Percentiles rank a stretch among this genome's conserved stretches.
These are phyloP conservation scores for Grigorovia jiainica DNA, from an alignment of 805 yeast species.

Conservation along the genomic window DNA sequence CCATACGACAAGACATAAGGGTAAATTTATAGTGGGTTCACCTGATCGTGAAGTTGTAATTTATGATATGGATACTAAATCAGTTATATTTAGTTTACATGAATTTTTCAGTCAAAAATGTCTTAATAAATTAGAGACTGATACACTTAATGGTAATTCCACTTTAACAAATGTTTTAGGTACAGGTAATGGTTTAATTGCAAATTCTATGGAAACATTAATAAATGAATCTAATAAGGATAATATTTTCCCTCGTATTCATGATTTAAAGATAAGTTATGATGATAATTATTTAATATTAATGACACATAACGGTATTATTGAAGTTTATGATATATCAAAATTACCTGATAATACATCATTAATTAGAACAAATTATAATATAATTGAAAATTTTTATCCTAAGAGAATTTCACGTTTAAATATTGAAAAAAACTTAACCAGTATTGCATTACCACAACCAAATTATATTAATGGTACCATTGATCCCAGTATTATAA, in stretches of 20 bases:
- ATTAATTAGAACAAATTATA: conserved; percentile 1
- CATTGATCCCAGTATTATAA: not conserved
- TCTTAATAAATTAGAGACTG: not conserved
- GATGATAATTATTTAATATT: conserved; percentile 55
- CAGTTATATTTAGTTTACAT: conserved; percentile 23
- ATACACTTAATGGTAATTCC: not conserved
- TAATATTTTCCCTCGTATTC: conserved; percentile 36
- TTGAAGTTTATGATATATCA: conserved; percentile 49
- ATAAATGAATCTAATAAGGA: not conserved
- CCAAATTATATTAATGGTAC: conserved; percentile 24
- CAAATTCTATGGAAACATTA: not conserved
- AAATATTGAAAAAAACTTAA: conserved; percentile 46
- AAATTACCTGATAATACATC: conserved; percentile 17
- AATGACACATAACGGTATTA: conserved; percentile 52
- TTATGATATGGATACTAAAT: conserved; percentile 30
- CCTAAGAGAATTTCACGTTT: conserved; percentile 35
- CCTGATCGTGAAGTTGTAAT: conserved; percentile 58
- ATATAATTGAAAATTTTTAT: conserved; percentile 11
- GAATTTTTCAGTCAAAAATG: conserved; percentile 6
- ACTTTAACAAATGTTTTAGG: not conserved
- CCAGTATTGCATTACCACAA: conserved; percentile 51
- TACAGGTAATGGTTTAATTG: not conserved
- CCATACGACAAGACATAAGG: conserved; percentile 34
- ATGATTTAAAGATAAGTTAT: conserved; percentile 58
- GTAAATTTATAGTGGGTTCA: conserved; percentile 58